A percentile compares a stretch with the other conserved stretches of the same genome.
Evolutionary conservation across 495 filamentous ascomycete species (phyloP).

Genomic region (Penicillium pancosmium): DNA sequence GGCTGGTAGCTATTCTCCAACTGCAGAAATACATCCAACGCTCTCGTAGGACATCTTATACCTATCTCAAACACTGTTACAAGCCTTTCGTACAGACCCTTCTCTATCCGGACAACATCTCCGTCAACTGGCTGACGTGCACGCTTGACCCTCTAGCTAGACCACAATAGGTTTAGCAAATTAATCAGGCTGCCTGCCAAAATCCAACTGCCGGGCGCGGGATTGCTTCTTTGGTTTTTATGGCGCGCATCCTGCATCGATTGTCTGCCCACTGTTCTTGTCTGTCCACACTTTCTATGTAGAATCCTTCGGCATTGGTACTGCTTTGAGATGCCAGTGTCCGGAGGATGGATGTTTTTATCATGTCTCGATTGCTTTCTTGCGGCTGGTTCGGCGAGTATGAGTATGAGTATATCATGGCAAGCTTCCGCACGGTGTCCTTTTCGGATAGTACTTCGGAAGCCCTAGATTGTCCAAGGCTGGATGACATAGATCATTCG

Average conservation of each 20-base stretch:
- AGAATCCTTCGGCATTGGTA: conserved; percentile 2
- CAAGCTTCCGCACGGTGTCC: neutral
- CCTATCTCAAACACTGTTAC: no score
- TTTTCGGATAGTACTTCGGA: neutral
- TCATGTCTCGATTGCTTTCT: neutral
- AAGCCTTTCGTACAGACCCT: neutral
- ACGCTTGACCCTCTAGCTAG: conserved; percentile 14
- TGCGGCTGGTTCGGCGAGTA: neutral
- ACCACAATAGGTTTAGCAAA: conserved; percentile 21
- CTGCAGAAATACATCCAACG: neutral
- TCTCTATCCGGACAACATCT: neutral
- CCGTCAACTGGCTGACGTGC: neutral
- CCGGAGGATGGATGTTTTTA: neutral
- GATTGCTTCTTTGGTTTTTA: conserved; percentile 7
- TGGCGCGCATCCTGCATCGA: neutral
- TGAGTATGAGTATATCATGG: neutral
- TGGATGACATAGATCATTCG: neutral
- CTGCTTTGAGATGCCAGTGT: neutral
- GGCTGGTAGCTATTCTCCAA: no score
- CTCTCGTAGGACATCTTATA: no score
- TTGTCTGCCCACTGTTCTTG: neutral
- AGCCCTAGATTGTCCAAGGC: neutral
- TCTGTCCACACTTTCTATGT: neutral
- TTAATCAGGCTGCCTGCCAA: conserved; percentile 15
- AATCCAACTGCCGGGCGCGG: conserved; percentile 18